phyloP scores from a whole-genome alignment of 257 asterid genomes.

The Anisodus tanguticus region DNA sequence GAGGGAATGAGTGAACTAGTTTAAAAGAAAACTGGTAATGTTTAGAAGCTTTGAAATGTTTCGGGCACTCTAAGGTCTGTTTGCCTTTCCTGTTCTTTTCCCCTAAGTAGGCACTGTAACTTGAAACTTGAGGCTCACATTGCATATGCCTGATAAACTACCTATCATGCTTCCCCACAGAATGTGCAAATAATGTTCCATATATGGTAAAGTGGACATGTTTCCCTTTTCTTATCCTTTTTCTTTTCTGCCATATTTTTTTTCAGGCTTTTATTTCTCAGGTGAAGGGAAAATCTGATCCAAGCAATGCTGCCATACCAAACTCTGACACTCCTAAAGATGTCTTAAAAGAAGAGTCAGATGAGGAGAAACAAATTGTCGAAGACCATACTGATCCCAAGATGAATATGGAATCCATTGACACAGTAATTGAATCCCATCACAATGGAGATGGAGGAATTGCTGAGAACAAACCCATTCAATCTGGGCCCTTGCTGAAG shows the following conservation, averaged over 20 bases:
- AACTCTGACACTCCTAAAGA: slow-evolving; percentile 57
- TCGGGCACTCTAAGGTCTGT: slow-evolving; percentile 13
- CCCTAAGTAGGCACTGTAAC: background rate
- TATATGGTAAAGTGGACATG: background rate
- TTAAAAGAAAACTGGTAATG: slow-evolving; percentile 3
- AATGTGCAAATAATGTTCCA: slow-evolving; percentile 25
- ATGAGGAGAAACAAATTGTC: slow-evolving; percentile 53
- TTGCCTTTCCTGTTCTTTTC: slow-evolving; percentile 1
- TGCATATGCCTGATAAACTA: background rate
- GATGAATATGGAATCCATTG: slow-evolving; percentile 37
- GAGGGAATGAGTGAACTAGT: background rate
- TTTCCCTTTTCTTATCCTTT: slow-evolving; percentile 7
- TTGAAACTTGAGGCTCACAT: slow-evolving; percentile 23
- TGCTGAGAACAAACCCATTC: slow-evolving; percentile 44
- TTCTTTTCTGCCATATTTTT: slow-evolving; percentile 26
- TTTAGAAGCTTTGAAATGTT: slow-evolving; percentile 4
- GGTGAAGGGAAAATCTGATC: slow-evolving; percentile 74
- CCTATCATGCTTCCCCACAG: background rate
- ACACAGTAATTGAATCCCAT: slow-evolving; percentile 49
- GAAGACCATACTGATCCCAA: slow-evolving; percentile 50
- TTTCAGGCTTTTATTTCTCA: slow-evolving; percentile 42
- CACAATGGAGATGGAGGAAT: slow-evolving; percentile 45
- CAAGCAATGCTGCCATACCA: slow-evolving; percentile 52
- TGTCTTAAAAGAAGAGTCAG: slow-evolving; percentile 44
- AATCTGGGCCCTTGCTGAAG: slow-evolving; percentile 44